phyloP scores from a whole-genome alignment of 495 filamentous ascomycete genomes.

The Glutinoglossum americanum region DNA sequence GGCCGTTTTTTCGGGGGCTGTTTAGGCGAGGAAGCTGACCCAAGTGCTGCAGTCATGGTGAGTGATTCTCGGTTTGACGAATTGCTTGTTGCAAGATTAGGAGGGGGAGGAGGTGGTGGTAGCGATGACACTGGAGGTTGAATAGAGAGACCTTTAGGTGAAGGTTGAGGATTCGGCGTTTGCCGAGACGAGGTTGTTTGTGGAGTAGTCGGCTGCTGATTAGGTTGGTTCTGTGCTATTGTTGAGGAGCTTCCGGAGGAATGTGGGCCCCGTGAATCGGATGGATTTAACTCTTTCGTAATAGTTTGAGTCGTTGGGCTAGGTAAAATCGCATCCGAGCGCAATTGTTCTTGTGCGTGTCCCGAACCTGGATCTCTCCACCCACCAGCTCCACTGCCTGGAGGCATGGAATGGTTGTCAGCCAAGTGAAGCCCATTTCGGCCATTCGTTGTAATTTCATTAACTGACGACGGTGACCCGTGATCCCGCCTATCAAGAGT shows the following conservation, averaged over 20 bases:
- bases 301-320: background rate
- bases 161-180: conserved; percentile 1
- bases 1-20: conserved; percentile 14
- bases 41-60: background rate
- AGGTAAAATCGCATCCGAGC: background rate
- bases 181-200: background rate
- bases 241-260: background rate
- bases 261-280: background rate
- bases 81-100: background rate
- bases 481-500: background rate
- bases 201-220: background rate
- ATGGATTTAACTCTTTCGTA: background rate
- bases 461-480: background rate
- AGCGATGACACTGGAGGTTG: background rate
- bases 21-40: conserved; percentile 12
- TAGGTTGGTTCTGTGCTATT: background rate
- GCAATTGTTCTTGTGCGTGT: background rate
- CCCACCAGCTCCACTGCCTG: background rate
- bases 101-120: background rate
- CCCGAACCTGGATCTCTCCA: background rate
- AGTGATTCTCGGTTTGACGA: background rate
- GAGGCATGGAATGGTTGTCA: background rate
- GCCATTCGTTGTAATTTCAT: background rate
- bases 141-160: background rate
- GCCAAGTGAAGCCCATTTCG: background rate